Evolutionary conservation across 352 stramenopile genomes (phyloP), one percentile per base, ranked within the genome.

Genomic region (Pythium guiyangense): DNA sequence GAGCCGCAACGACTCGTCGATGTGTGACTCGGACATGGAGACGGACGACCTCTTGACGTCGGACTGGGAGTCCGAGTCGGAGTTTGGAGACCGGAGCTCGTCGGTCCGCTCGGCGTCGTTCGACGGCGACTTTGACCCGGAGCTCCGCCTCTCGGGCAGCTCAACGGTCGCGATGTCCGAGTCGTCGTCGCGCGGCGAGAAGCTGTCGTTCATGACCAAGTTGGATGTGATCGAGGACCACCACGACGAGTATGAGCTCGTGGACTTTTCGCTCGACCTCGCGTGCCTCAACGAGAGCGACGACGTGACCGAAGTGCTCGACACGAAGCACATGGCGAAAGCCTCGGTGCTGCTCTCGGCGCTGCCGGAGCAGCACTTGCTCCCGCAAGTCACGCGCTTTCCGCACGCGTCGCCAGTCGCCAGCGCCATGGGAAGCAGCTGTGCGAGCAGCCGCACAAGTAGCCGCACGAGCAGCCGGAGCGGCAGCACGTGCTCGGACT

Each of bases 161-260:
- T 62, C 52, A 49, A 55, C 59, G 6, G 31, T 45, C 18, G 50
- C 37, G 22, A 45, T 54, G 35, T 50, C 54, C 6, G 48, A 63
- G 42, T 66, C 60, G 48, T 57, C 47, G 22, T 49, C 46, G 17
- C 17, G 71, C 40, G 39, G 39, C 14, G 73, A 80, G 0, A 62
- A 77, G 34, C 56, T 63, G 39, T 60, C 71, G 49, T 84, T 84
- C 43, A 57, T 79, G 18, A 62, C 67, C 0, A 74, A 60, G 18
- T 45, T 84, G 43, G 74, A 81, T 49, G 67, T 81, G 44, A 80
- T 80, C 42, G 59, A 74, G 34, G 71, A 84, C 35, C 57, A 70
- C 15, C 18, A 63, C 69, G 54, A 76, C 67, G 37, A 64, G 54
- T 17, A 49, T 10, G n/a, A 44, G 31, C 40, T 64, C 27, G 25